phyloP scores from a whole-genome alignment of 495 filamentous ascomycete species.

The Clohesyomyces aquaticus region DNA sequence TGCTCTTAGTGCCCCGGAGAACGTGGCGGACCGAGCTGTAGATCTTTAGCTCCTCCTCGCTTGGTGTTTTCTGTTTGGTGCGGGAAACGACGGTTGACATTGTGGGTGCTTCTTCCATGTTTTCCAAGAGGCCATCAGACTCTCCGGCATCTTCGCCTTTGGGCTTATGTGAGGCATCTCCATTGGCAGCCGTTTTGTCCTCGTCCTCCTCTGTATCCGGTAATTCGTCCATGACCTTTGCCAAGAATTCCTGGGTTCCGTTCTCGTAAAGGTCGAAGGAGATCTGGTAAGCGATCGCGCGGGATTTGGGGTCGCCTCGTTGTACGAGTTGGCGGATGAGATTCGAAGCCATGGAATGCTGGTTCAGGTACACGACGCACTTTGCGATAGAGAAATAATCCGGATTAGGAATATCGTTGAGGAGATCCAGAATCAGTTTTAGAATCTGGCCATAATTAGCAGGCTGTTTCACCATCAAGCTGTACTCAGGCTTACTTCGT shows the following conservation, averaged over 20 bases:
- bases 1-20: constrained; percentile 85
- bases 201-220: constrained; percentile 58
- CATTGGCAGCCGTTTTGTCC: constrained; percentile 48
- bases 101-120: constrained; percentile 37
- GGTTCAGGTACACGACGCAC: constrained; percentile 94
- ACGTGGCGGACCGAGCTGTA: constrained; percentile 84
- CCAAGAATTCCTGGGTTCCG: constrained; percentile 93
- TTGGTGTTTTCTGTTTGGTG: constrained; percentile 42
- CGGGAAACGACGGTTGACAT: constrained; percentile 45
- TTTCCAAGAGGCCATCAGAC: constrained; percentile 44
- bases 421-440: constrained; percentile 80
- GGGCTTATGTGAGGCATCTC: constrained; percentile 40
- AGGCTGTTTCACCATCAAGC: not conserved
- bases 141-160: constrained; percentile 53
- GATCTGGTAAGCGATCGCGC: constrained; percentile 92
- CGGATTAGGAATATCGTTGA: constrained; percentile 84
- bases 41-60: constrained; percentile 55
- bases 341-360: constrained; percentile 86
- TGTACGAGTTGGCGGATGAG: constrained; percentile 81
- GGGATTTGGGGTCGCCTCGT: constrained; percentile 73
- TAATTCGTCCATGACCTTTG: constrained; percentile 82
- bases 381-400: constrained; percentile 99
- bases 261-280: constrained; percentile 98
- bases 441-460: too few species aligned
- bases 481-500: constrained; percentile 58